Conservation (phyloP, 164 flowering plant species). For the Amborella trichopoda region DNA sequence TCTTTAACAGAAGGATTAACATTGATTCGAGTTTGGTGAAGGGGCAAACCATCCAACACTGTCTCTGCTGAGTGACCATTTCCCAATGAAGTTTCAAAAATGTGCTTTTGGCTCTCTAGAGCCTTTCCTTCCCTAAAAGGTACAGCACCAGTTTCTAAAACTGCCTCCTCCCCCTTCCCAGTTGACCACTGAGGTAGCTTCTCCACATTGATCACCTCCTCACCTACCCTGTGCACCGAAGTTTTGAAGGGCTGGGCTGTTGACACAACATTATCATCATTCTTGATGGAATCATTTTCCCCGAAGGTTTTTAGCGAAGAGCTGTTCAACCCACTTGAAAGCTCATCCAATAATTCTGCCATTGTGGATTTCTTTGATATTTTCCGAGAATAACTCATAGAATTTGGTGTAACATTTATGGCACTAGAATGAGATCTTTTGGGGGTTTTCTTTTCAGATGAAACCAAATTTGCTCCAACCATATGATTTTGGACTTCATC, state of each 20-base stretch:
- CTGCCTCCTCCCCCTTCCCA: slow-evolving; percentile 21
- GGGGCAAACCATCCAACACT: neutral
- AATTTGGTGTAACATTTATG: slow-evolving; percentile 9
- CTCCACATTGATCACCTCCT: slow-evolving; percentile 8
- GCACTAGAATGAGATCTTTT: slow-evolving; percentile 19
- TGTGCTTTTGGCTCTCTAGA: no score
- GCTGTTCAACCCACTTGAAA: slow-evolving; percentile 11
- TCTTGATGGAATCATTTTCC: no score
- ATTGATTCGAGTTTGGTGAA: slow-evolving; percentile 2
- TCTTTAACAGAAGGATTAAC: neutral
- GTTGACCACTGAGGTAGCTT: slow-evolving; percentile 13
- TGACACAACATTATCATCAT: no score
- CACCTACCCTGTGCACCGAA: slow-evolving; percentile 1
- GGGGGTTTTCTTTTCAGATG: slow-evolving; percentile 13
- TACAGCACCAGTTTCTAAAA: slow-evolving; percentile 14
- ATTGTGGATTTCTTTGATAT: slow-evolving; percentile 19
- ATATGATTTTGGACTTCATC: slow-evolving; percentile 11
- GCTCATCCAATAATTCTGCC: slow-evolving; percentile 12
- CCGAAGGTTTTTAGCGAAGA: slow-evolving; percentile 11
- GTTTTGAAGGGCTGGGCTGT: no score
- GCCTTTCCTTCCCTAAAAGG: no score
- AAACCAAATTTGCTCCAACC: slow-evolving; percentile 9
- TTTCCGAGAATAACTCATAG: slow-evolving; percentile 28
- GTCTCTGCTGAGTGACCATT: slow-evolving; percentile 9
- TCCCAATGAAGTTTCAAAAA: slow-evolving; percentile 7